A percentile compares a stretch with the other conserved stretches of the same genome.
These are phyloP conservation scores for Trypanosoma scelopori DNA, from an alignment of 208 protist species.

Conservation along the genomic window DNA sequence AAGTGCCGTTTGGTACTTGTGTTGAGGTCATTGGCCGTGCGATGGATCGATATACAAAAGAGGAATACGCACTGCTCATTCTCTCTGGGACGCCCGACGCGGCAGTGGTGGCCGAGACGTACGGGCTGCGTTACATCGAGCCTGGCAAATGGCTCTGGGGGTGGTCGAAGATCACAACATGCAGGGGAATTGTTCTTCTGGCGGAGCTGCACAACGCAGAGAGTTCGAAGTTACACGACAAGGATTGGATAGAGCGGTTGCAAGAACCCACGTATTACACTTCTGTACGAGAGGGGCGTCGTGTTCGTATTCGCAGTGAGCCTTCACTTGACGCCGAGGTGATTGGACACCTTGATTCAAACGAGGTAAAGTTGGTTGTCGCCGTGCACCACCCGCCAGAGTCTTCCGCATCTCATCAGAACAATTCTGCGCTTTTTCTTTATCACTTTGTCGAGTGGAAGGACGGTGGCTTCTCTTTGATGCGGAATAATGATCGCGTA, in stretches of 20 bases:
- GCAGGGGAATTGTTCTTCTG: slow-evolving; percentile 51
- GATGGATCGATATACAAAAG: slow-evolving; percentile 51
- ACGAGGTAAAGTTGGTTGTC: slow-evolving; percentile 65
- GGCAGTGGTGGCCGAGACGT: slow-evolving; percentile 30
- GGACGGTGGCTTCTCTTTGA: slow-evolving; percentile 63
- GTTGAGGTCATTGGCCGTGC: slow-evolving; percentile 61
- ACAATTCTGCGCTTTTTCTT: background rate
- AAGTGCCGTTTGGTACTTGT: slow-evolving; percentile 45
- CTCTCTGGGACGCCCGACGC: slow-evolving; percentile 35
- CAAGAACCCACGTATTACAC: slow-evolving; percentile 51
- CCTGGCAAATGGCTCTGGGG: slow-evolving; percentile 64
- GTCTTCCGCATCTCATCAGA: background rate
- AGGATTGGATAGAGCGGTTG: slow-evolving; percentile 19
- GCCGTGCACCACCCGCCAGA: slow-evolving; percentile 39
- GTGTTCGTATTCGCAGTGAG: slow-evolving; percentile 51
- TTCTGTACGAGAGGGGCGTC: slow-evolving; percentile 33
- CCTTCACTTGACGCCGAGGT: slow-evolving; percentile 38
- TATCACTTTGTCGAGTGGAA: slow-evolving; percentile 67
- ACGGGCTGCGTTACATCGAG: slow-evolving; percentile 37
- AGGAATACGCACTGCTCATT: slow-evolving; percentile 67
- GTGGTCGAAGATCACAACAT: slow-evolving; percentile 67
- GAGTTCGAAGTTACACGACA: background rate
- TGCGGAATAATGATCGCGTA: slow-evolving; percentile 44
- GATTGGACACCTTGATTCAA: slow-evolving; percentile 52
- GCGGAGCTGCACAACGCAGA: slow-evolving; percentile 12